Evolutionary conservation across 2,329 filamentous ascomycete species (phyloP), one percentile per base, ranked within the genome.

Genomic region (Calonectria leucothoes): DNA sequence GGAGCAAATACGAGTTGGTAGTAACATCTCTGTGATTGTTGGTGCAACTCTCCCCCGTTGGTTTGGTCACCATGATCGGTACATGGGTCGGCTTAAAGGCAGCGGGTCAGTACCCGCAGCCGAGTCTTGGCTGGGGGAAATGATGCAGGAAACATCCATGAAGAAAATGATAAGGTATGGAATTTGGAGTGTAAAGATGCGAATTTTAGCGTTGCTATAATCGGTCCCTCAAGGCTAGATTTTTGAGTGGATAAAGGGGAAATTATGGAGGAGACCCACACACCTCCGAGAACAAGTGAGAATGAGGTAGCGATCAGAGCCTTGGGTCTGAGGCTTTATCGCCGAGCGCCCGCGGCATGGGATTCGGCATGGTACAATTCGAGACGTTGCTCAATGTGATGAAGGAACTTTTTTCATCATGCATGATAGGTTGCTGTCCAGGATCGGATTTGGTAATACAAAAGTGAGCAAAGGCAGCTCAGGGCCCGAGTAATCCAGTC

Each of bases 131-230:
- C 51, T 55, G 25, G 29, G 57, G 70, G 71, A 71, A 67, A 72
- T 69, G 65, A 73, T 57, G 61, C 45, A 66, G 66, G 61, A 61
- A 42, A 55, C 57, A 66, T 69, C 49, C 57, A 64, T 37, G 39
- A 59, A 66, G n/a, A 70, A 70, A 59, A 67, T 71, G 76, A 80
- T 79, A 79, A 80, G 76, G 59, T 48, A 48, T 64, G 11, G 65
- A 37, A 35, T 66, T 65, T 33, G 39, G 29, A n/a, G 29, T 37
- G 57, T 49, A 25, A 70, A 65, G 63, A 63, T 72, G 37, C 33
- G 67, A 48, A 48, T 55, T 48, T n/a, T 48, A 67, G 61, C 52
- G 66, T 48, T 69, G 17, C 70, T 68, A 59, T 68, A 73, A 68
- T 75, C 67, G 42, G 59, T 37, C 23, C 39, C 59, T 52, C 51